These are phyloP conservation scores for Cocos nucifera DNA, from an alignment of 176 grass and related monocot species.

Conservation along the genomic window DNA sequence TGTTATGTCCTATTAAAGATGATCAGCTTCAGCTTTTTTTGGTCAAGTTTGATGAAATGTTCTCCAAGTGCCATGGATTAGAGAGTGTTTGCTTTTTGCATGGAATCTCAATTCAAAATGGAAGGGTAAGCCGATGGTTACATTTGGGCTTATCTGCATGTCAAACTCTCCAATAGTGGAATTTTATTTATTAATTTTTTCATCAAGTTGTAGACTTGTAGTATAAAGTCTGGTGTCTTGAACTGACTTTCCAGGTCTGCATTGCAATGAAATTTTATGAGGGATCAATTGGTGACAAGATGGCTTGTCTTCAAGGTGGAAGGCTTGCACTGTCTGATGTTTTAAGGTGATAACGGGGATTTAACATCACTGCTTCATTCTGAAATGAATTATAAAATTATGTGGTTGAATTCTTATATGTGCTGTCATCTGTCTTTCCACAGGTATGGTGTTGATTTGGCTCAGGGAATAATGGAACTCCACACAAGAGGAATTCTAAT, in stretches of 20 bases:
- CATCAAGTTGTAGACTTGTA: too few relatives aligned
- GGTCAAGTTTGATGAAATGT: constrained; percentile 69
- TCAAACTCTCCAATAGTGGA: too few relatives aligned
- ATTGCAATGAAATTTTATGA: constrained; percentile 97
- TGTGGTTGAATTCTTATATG: not conserved
- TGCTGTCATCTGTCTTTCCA: constrained; percentile 6
- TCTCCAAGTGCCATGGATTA: constrained; percentile 60
- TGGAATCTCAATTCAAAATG: constrained; percentile 77
- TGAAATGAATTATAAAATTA: too few relatives aligned
- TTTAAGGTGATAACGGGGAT: constrained; percentile 42
- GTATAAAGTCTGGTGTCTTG: too few relatives aligned
- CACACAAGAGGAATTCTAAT: constrained; percentile 65
- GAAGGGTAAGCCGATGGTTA: constrained; percentile 43
- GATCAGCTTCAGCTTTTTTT: constrained; percentile 74
- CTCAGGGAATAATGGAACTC: constrained; percentile 62
- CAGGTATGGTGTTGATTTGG: constrained; percentile 82
- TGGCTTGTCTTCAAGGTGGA: constrained; percentile 81
- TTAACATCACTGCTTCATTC: too few relatives aligned
- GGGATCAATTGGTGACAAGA: constrained; percentile 85
- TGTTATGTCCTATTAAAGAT: constrained; percentile 77
- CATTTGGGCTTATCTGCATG: too few relatives aligned
- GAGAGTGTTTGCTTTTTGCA: constrained; percentile 57
- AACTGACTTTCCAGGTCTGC: constrained; percentile 54
- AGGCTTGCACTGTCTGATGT: constrained; percentile 72
- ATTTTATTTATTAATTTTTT: too few relatives aligned